Base-by-base conservation (phyloP, 2,329 filamentous ascomycete species). In the Penicillium sp. region DNA sequence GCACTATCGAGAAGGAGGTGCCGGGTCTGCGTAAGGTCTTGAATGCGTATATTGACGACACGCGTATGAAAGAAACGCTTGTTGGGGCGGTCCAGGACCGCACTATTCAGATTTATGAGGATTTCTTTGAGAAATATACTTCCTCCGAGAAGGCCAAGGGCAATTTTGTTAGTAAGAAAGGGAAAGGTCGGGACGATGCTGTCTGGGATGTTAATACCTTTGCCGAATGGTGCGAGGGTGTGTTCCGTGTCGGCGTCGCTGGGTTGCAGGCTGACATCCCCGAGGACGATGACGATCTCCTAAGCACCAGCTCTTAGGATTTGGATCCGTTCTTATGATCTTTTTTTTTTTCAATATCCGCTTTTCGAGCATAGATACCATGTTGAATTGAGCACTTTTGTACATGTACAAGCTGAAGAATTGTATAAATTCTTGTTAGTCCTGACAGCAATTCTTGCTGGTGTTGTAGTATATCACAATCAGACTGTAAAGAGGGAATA, bases 121-220 rank as follows among this genome's bases (percentile, higher is more conserved):
- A 83, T 6, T 89, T 87, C 74, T 86, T 85, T 60, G 84, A 87
- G 31, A 76, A 75, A 25, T 81, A 81, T 61, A 69, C 64, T 10
- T 68, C 68, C 12, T 74, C 76, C 9, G 79, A 79, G 51, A 71
- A 73, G 63, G 71, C 68, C 53, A 73, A 75, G 58, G 69, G 71
- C 1, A 65, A 71, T 43, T 54, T 63, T 3, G 62, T 71, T 19
- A 75, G 69, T 57, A 79, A 73, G 57, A 86, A 86, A 68, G 83
- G 83, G n/a, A 87, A 86, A 65, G 82, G 80, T 0, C 76, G 82
- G 39, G 84, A 86, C 65, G 82, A 86, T 67, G 84, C 83, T 38
- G 79, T 87, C 6, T 88, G 85, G 86, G 85, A 88, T 68, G 79
- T 83, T 7, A 84, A 87, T 61, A 82, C 83, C 6, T 89, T 89